Conservation (phyloP, 2,329 filamentous ascomycete genomes). For the Graphilbum fragrans region DNA sequence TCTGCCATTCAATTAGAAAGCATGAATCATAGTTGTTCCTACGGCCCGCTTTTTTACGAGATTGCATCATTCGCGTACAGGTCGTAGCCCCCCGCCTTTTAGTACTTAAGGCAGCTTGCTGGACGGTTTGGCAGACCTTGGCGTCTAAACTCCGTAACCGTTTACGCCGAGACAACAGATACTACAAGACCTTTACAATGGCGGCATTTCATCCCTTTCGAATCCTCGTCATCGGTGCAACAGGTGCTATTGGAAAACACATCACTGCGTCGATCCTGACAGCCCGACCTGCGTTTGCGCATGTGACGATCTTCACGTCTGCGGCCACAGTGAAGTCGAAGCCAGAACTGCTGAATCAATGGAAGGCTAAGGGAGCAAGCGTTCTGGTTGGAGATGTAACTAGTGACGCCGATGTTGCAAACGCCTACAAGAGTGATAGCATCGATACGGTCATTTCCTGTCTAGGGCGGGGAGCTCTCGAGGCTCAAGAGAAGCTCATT, state of each 20-base stretch:
- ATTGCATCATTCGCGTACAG: too few species aligned
- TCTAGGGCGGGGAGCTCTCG: constrained; percentile 50
- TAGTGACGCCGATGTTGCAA: constrained; percentile 35
- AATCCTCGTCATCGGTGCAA: constrained; percentile 21
- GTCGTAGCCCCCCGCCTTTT: too few species aligned
- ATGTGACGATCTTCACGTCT: constrained; percentile 28
- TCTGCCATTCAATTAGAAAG: background rate
- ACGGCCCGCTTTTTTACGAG: too few species aligned
- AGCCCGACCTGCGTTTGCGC: constrained; percentile 17
- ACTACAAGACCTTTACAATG: constrained; percentile 1
- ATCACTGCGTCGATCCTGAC: constrained; percentile 20
- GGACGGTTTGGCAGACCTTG: too few species aligned
- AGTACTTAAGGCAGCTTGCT: too few species aligned
- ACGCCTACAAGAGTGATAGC: constrained; percentile 40
- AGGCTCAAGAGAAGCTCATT: constrained; percentile 49
- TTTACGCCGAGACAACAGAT: too few species aligned
- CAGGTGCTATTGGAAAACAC: constrained; percentile 22
- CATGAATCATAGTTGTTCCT: too few species aligned
- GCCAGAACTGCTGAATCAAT: constrained; percentile 25
- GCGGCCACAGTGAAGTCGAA: constrained; percentile 37
- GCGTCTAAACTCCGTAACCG: too few species aligned
- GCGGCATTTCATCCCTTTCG: constrained; percentile 6
- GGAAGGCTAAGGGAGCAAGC: constrained; percentile 31
- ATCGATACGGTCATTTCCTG: constrained; percentile 56
- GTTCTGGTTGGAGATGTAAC: constrained; percentile 44